phyloP scores from a whole-genome alignment of 176 grass and related monocot genomes.

The Miscanthus lutarioriparius region DNA sequence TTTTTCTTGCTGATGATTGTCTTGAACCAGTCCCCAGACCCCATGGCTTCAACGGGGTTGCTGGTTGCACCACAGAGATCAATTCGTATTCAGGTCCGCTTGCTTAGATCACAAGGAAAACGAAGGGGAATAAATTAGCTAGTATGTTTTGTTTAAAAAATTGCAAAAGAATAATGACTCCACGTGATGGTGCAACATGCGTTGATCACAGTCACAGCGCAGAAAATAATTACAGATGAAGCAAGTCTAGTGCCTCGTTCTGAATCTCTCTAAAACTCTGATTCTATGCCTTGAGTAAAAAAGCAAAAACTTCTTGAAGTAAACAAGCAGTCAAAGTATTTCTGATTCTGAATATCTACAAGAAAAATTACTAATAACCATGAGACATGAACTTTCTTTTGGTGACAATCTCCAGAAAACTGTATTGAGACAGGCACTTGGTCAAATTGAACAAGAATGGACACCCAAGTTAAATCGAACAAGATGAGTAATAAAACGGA shows the following conservation, averaged over 20 bases:
- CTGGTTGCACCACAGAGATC: conserved; percentile 25
- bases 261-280: conserved; percentile 13
- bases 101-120: conserved; percentile 37
- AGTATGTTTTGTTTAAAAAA: neutral
- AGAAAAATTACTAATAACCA: neutral
- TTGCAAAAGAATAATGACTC: neutral
- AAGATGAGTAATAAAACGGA: neutral
- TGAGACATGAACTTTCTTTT: neutral
- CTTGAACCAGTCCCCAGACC: conserved; percentile 87
- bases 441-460: neutral
- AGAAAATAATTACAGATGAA: neutral
- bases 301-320: neutral
- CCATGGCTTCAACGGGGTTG: conserved; percentile 55
- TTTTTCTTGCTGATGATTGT: conserved; percentile 89
- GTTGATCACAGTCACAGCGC: neutral
- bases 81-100: conserved; percentile 18
- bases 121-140: neutral
- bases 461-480: neutral
- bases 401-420: neutral
- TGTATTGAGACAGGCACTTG: neutral
- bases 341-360: neutral
- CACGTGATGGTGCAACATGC: conserved; percentile 27
- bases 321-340: neutral
- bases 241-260: neutral
- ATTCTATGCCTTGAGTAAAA: neutral